A percentile compares a stretch with the other conserved stretches of the same genome.
These are phyloP conservation scores for Rosa multiflora DNA, from an alignment of 306 rosid species.

Conservation along the genomic window DNA sequence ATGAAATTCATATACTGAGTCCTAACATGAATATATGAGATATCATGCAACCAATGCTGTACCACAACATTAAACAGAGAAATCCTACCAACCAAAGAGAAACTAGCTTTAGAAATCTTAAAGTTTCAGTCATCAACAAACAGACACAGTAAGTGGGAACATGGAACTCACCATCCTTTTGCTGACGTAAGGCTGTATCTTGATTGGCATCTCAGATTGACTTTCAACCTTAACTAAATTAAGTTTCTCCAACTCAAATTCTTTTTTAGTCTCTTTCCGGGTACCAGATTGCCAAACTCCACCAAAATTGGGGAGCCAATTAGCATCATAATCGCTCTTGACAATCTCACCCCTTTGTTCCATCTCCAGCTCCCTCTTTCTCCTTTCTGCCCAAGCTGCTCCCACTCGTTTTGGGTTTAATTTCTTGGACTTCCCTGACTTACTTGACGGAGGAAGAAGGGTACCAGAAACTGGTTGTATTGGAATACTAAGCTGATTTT, in stretches of 20 bases:
- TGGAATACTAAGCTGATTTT: conserved; percentile 40
- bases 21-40: background rate
- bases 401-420: conserved; percentile 83
- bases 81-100: background rate
- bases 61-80: background rate
- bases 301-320: conserved; percentile 97
- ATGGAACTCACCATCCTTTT: conserved; percentile 77
- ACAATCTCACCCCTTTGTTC: conserved; percentile 83
- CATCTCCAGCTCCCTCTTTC: conserved; percentile 85
- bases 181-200: conserved; percentile 80
- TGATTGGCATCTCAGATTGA: conserved; percentile 49
- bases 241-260: conserved; percentile 75
- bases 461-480: conserved; percentile 29
- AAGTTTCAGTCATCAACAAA: background rate
- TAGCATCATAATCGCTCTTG: conserved; percentile 49
- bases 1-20: background rate
- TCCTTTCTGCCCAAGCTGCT: conserved; percentile 97
- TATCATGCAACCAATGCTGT: background rate
- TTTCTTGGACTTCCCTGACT: conserved; percentile 59
- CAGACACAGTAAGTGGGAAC: background rate
- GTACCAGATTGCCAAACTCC: conserved; percentile 98
- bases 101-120: background rate
- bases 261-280: conserved; percentile 84
- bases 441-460: conserved; percentile 36
- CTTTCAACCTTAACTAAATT: conserved; percentile 48